Conservation (phyloP, 1,284 basidiomycete species). For the Testicularia cyperi region DNA sequence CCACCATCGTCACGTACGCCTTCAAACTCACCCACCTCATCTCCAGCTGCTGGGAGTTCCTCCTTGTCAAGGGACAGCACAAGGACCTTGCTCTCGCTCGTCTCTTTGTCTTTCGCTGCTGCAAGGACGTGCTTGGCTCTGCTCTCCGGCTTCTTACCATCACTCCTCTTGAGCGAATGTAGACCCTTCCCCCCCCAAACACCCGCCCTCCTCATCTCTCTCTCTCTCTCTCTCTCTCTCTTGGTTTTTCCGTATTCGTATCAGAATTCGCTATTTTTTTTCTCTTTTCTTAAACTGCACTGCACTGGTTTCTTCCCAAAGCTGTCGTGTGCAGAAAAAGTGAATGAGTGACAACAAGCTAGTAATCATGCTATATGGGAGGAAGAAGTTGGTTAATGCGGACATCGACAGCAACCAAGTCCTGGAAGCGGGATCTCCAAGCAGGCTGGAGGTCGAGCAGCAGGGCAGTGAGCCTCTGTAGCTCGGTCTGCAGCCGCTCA, state of each 20-base stretch:
- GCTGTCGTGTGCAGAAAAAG: too few relatives aligned
- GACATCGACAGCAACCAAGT: not conserved
- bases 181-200: too few relatives aligned
- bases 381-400: too few relatives aligned
- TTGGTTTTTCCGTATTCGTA: not conserved
- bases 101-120: constrained; percentile 84
- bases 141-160: constrained; percentile 87
- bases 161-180: constrained; percentile 82
- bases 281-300: too few relatives aligned
- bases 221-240: not conserved
- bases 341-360: too few relatives aligned
- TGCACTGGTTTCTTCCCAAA: too few relatives aligned
- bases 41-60: constrained; percentile 82
- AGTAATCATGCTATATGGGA: too few relatives aligned
- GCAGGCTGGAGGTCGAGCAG: not conserved
- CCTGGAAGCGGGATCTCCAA: not conserved
- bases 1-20: constrained; percentile 77
- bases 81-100: constrained; percentile 76
- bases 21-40: constrained; percentile 79
- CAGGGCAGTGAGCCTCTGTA: not conserved
- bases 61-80: constrained; percentile 77
- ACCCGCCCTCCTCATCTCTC: too few relatives aligned
- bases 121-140: constrained; percentile 81
- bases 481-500: too few relatives aligned
- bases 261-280: too few relatives aligned